These are phyloP conservation scores for Candida coleopterorum DNA, from an alignment of 805 yeast genomes.

Conservation along the genomic window DNA sequence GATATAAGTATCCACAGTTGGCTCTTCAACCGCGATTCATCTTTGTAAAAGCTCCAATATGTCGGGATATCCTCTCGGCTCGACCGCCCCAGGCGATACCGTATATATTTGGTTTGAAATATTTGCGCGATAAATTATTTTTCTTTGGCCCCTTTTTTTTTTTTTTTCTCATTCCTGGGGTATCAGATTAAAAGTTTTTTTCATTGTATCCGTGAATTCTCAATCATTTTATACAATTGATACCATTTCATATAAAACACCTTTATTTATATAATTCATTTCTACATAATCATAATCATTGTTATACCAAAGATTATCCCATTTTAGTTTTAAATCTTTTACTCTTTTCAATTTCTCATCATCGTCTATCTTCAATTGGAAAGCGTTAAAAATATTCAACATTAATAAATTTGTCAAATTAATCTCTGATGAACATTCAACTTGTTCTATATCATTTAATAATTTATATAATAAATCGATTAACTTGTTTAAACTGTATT, in stretches of 20 bases:
- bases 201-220: no score
- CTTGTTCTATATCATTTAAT: background rate
- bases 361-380: background rate
- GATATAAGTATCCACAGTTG: no score
- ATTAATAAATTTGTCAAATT: background rate
- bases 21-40: no score
- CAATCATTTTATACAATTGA: background rate
- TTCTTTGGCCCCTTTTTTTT: no score
- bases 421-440: background rate
- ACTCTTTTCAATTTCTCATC: background rate
- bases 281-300: background rate
- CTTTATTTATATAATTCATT: background rate
- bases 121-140: no score
- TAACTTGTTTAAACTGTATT: slow-evolving; percentile 6
- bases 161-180: no score
- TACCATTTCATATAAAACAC: background rate
- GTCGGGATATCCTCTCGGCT: no score
- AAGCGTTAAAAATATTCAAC: background rate
- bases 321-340: background rate
- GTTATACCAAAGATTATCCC: background rate
- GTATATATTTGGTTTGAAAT: no score
- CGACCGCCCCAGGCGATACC: no score
- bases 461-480: background rate
- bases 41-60: no score
- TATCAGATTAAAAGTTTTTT: no score